Conservation (phyloP, 2,329 filamentous ascomycete species). For the Clarireedia paspali region DNA sequence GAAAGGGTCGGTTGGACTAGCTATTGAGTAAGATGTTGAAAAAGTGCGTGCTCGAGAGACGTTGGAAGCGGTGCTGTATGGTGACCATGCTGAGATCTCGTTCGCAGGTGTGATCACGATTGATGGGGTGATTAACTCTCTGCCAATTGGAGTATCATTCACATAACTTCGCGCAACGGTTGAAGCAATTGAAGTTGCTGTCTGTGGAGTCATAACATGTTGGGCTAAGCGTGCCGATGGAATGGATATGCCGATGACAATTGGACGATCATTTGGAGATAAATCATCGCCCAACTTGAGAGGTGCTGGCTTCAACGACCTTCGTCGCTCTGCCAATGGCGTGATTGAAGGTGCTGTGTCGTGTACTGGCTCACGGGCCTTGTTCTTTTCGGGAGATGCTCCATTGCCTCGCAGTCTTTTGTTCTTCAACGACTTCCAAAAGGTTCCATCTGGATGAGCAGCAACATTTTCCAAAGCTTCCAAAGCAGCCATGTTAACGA, state of each 20-base stretch:
- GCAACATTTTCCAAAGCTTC: constrained; percentile 44
- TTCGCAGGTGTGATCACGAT: constrained; percentile 46
- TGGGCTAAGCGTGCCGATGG: constrained; percentile 43
- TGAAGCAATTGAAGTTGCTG: constrained; percentile 21
- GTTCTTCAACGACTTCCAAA: constrained; percentile 26
- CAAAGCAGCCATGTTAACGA: constrained; percentile 50
- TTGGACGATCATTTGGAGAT: constrained; percentile 62
- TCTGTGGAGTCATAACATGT: constrained; percentile 45
- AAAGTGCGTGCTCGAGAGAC: constrained; percentile 11
- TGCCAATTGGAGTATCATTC: constrained; percentile 15
- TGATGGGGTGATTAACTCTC: constrained; percentile 35
- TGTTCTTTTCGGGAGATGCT: constrained; percentile 4
- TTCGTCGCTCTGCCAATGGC: constrained; percentile 3
- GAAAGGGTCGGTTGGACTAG: constrained; percentile 33
- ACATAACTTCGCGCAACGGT: constrained; percentile 21
- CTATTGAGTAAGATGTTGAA: constrained; percentile 47
- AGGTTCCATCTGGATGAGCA: constrained; percentile 15
- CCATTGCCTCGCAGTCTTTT: constrained; percentile 14
- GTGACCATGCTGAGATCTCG: constrained; percentile 29
- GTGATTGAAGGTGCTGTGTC: background rate
- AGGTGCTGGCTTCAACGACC: constrained; percentile 8
- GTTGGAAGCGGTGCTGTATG: constrained; percentile 15
- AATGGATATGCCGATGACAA: constrained; percentile 63
- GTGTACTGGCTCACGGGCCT: background rate
- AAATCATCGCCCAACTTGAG: constrained; percentile 36